Conservation (phyloP, 176 grass and related monocot species). For the Panicum miliaceum region DNA sequence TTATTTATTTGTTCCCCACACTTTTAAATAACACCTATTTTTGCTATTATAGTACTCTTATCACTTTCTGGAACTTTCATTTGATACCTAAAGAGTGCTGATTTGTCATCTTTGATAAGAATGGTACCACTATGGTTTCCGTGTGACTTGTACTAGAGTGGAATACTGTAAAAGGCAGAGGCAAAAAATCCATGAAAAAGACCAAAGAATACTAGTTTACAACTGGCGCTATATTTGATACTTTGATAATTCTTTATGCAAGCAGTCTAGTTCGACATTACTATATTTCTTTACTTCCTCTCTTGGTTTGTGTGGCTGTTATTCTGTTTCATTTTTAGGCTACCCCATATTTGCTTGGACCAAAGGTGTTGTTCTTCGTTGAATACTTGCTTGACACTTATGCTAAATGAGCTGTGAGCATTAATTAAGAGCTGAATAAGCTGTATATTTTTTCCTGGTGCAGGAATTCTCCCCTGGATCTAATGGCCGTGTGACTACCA, state of each 20-base stretch:
- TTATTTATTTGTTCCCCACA: not conserved
- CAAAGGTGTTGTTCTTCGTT: not conserved
- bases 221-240: not conserved
- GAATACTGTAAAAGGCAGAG: not conserved
- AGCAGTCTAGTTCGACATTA: not conserved
- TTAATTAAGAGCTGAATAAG: constrained; percentile 11
- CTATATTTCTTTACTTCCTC: not conserved
- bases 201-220: constrained; percentile 12
- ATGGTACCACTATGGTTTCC: not conserved
- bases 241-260: not conserved
- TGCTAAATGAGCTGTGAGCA: constrained; percentile 11
- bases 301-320: not conserved
- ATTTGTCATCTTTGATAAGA: not conserved
- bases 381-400: not conserved
- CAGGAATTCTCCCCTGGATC: constrained; percentile 88
- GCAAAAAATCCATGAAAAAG: not conserved
- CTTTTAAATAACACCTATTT: not conserved
- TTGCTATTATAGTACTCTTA: constrained; percentile 4
- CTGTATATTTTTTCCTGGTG: constrained; percentile 8
- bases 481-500: constrained; percentile 77
- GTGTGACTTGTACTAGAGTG: not conserved
- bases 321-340: not conserved
- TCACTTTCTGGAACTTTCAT: not conserved
- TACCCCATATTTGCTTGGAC: not conserved
- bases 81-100: not conserved